Base-by-base conservation (phyloP, 2,329 filamentous ascomycete species). In the Diaporthe eres region DNA sequence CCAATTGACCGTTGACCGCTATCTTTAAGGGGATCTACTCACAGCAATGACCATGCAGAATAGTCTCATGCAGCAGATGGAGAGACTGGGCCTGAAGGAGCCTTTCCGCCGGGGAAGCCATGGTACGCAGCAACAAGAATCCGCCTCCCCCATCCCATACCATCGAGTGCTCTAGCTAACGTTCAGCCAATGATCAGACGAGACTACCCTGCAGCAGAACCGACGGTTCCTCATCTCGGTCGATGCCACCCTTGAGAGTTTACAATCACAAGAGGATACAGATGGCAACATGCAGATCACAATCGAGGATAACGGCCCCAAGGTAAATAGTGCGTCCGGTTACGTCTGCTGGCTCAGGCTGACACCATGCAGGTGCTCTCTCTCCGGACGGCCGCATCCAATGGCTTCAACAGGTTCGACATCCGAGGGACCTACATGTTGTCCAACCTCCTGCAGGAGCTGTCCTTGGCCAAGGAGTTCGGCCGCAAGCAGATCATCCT, bases 201-300 rank as follows among this genome's bases (percentile, higher is more conserved):
- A 96, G 83, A 87, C 88, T 65, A 90, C 92, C 47, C 87, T 91
- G 68, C 88, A 91, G 67, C 91, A 94, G 74, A 84, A 85, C 75
- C 94, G 95, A 77, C 93, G 93, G 79, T 98, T 98, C 84, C 89
- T 98, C 51, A 92, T 98, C 83, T 91, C 97, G 80, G 96, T 98
- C 80, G 94, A 98, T 67, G 88, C 91, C 31, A 98, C 96, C 0
- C 89, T 98, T 75, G 90, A 95, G 81, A 93, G 91, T 76, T 88
- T 99, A 60, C 89, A 95, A 77, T 91, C 92, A 51, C 94, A 96
- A 79, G 97, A 99, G 84, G 97, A 99, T 82, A 97, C 96, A 42
- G 96, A 99, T 85, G 89, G 91, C 74, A 98, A 99, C 84, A 94
- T 95, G 89, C 96, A 98, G 84, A 99, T 99, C 83, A 99, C 97